Evolutionary conservation across 306 rosid genomes (phyloP).

Genomic region (Hippophae gyantsensis): DNA sequence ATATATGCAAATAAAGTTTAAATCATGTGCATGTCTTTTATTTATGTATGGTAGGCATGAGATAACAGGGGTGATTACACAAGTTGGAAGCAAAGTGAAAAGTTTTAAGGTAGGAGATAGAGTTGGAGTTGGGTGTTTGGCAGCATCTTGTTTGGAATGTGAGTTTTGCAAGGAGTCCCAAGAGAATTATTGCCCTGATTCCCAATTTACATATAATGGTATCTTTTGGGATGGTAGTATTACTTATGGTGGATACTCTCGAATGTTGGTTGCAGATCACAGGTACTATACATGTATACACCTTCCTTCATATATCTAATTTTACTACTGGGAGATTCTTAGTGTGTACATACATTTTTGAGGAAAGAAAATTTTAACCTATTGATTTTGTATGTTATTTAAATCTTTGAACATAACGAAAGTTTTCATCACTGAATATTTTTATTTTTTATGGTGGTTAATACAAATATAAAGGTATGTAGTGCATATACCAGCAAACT

Average conservation of each 20-base stretch:
- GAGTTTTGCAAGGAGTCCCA: neutral
- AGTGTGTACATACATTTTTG: no score
- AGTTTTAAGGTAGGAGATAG: conserved; percentile 12
- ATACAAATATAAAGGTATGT: neutral
- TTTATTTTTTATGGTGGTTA: no score
- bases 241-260: conserved; percentile 1
- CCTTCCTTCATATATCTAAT: no score
- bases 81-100: conserved; percentile 12
- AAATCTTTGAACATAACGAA: no score
- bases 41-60: conserved; percentile 4
- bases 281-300: neutral
- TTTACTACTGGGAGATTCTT: no score
- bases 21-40: no score
- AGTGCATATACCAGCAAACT: neutral
- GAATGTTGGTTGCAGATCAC: neutral
- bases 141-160: conserved; percentile 3
- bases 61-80: conserved; percentile 8
- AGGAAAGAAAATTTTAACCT: no score
- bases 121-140: conserved; percentile 12
- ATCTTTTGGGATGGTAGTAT: neutral
- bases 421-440: no score
- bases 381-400: no score
- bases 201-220: neutral
- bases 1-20: neutral
- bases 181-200: neutral